Evolutionary conservation across 2,329 filamentous ascomycete genomes (phyloP).

Genomic region (Thielaviopsis euricoi): DNA sequence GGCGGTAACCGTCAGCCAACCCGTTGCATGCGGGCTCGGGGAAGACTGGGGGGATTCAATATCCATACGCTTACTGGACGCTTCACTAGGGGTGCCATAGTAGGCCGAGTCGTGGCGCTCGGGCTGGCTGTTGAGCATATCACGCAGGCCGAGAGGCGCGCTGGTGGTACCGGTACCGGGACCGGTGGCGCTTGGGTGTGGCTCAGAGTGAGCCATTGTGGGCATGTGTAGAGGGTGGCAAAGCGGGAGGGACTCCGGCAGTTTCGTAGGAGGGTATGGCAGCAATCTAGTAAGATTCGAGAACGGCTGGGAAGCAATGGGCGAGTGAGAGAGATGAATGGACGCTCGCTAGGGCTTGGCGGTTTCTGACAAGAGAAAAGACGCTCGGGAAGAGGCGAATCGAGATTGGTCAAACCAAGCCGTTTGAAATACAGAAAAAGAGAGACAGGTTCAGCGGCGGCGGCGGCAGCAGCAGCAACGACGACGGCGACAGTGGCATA

Average conservation of each 20-base stretch:
- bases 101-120: slow-evolving; percentile 11
- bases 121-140: slow-evolving; percentile 9
- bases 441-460: background rate
- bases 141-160: slow-evolving; percentile 9
- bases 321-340: background rate
- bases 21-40: slow-evolving; percentile 9
- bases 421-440: background rate
- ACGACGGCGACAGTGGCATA: background rate
- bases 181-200: background rate
- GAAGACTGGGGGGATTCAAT: slow-evolving; percentile 13
- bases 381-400: background rate
- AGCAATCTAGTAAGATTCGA: background rate
- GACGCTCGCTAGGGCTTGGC: background rate
- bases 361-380: background rate
- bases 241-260: slow-evolving; percentile 8
- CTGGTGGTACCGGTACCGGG: background rate
- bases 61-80: slow-evolving; percentile 12
- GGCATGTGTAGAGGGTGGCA: background rate
- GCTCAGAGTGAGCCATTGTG: background rate
- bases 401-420: background rate
- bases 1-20: slow-evolving; percentile 11
- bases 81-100: slow-evolving; percentile 11
- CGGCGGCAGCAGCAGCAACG: no score
- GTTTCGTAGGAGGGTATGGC: no score
- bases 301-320: background rate